Evolutionary conservation across 805 yeast species (phyloP), one percentile per base, ranked within the genome.

Genomic region (Metschnikowia continentalis): DNA sequence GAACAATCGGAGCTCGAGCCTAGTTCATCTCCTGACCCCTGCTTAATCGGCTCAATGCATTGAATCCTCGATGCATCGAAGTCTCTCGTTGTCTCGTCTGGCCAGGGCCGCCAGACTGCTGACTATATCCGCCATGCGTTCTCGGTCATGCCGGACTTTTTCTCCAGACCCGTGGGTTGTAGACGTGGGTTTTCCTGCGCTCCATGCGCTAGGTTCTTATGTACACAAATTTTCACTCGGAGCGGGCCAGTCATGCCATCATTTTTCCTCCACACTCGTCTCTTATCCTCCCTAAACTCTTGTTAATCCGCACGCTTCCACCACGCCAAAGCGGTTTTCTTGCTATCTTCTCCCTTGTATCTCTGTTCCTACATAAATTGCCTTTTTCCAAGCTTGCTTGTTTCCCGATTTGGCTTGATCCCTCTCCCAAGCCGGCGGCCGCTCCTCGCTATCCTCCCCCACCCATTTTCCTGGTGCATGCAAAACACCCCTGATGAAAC

Each of bases 261-360:
- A 32, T 44, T 44, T 44, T 44, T 44, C 47, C 47, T 43, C 47
- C 47, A 44, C 23, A 44, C 47, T 35, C 26, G 32, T 32, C 38
- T 11, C 22, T 15, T 32, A n/a, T 30, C 5, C 38, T n/a, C 22
- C 32, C n/a, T 13, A 19, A n/a, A 7, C 35, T 40, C 43, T 15
- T 15, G 33, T 11, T 40, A 8, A 20, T 13, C 32, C 30, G 35
- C 23, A 17, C 43, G 6, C 43, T 11, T n/a, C 17, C 20, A n/a
- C 32, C 19, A 26, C 22, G 15, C 13, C 8, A 8, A 5, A 14
- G 20, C 32, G 13, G 42, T 15, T 39, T 39, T 39, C 30, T 26
- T 26, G 30, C 30, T 26, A 26, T 38, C 15, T 20, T 38, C 15
- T 14, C 5, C 41, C 26, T 26, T 26, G 17, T 20, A 17, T 23